Evolutionary conservation across 1,139 yeast species (phyloP).

Genomic region (Debaryomyces fabryi): DNA sequence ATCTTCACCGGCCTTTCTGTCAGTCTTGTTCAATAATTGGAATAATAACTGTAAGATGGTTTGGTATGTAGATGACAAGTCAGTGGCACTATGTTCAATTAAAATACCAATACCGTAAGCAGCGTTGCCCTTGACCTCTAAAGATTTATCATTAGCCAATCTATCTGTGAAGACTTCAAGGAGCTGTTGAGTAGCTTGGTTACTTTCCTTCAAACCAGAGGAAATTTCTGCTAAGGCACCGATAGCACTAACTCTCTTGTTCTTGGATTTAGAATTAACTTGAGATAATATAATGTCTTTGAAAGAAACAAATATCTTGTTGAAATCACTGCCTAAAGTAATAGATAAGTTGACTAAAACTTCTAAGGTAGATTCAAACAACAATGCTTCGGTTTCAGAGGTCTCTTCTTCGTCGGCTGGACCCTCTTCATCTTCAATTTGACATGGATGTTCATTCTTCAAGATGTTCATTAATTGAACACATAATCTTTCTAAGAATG

Average conservation of each 20-base stretch:
- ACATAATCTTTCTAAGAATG: constrained; percentile 66
- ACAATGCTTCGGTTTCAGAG: constrained; percentile 84
- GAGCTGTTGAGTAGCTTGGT: constrained; percentile 71
- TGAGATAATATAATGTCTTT: constrained; percentile 65
- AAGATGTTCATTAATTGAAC: constrained; percentile 70
- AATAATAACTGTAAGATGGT: constrained; percentile 75
- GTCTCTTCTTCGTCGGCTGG: constrained; percentile 68
- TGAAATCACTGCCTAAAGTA: constrained; percentile 76
- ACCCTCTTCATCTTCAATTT: constrained; percentile 55
- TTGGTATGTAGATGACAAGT: constrained; percentile 66
- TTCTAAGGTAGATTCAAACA: constrained; percentile 85
- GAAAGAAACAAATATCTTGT: constrained; percentile 71
- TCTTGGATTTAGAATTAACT: constrained; percentile 64
- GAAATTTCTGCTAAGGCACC: constrained; percentile 93
- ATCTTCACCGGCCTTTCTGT: constrained; percentile 60
- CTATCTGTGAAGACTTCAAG: constrained; percentile 69
- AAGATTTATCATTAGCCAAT: constrained; percentile 73
- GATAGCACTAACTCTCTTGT: constrained; percentile 79
- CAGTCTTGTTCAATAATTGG: constrained; percentile 77
- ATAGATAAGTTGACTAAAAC: constrained; percentile 76
- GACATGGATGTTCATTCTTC: constrained; percentile 83
- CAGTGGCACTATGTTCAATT: constrained; percentile 59
- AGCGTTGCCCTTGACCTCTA: constrained; percentile 92
- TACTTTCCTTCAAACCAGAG: constrained; percentile 67
- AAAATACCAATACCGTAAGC: constrained; percentile 94